Evolutionary conservation across 352 stramenopile genomes (phyloP).

Genomic region (Phytophthora citrophthora): DNA sequence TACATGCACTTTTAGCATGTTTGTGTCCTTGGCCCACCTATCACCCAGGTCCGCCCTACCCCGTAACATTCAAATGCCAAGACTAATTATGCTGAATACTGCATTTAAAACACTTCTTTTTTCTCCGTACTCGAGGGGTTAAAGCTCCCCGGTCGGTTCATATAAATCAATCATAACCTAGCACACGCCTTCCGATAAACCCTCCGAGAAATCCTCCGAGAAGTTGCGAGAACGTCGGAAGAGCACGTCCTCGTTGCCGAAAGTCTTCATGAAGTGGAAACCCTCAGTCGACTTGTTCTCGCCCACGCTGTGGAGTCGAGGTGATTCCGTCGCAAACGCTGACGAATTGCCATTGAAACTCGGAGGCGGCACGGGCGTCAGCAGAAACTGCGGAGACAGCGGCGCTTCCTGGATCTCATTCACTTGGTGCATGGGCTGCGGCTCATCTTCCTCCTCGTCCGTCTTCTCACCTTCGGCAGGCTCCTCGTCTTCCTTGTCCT

Average conservation of each 20-base stretch:
- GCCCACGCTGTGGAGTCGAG: conserved; percentile 47
- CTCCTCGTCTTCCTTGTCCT: conserved; percentile 43
- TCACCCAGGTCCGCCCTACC: too few species aligned
- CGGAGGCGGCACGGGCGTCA: conserved; percentile 49
- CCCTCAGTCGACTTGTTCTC: conserved; percentile 42
- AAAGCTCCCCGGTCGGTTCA: too few species aligned
- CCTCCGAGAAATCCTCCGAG: conserved; percentile 79
- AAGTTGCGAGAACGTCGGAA: conserved; percentile 71
- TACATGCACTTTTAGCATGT: too few species aligned
- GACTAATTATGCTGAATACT: too few species aligned
- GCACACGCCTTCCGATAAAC: conserved; percentile 82
- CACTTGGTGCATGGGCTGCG: conserved; percentile 30
- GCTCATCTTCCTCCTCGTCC: conserved; percentile 22
- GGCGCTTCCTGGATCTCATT: conserved; percentile 49
- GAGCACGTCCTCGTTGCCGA: conserved; percentile 65
- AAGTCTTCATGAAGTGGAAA: conserved; percentile 71
- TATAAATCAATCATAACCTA: conserved; percentile 47
- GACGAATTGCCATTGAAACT: conserved; percentile 45
- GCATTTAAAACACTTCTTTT: too few species aligned
- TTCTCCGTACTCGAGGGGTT: too few species aligned
- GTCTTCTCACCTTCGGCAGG: conserved; percentile 30
- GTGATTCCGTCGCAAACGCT: conserved; percentile 55
- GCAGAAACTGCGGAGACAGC: conserved; percentile 63
- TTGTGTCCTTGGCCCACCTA: too few species aligned
- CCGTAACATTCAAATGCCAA: too few species aligned